Percentiles rank a stretch among this genome's conserved stretches.
These are phyloP conservation scores for Tolypocladium cylindrosporum DNA, from an alignment of 2,329 filamentous ascomycete genomes.

Conservation along the genomic window DNA sequence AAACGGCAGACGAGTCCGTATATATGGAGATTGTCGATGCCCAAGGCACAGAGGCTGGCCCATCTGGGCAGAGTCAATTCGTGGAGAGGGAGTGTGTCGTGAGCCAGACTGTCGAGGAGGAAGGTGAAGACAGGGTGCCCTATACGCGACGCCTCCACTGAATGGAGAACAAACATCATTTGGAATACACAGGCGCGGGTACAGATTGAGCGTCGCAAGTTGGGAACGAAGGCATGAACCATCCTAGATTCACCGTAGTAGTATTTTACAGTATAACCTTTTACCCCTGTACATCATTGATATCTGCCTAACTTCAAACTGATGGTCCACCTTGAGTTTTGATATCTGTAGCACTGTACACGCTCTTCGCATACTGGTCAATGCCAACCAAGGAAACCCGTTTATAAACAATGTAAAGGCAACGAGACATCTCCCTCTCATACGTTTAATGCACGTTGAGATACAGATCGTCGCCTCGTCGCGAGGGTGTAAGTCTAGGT, in stretches of 20 bases:
- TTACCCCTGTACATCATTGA: slow-evolving; percentile 1
- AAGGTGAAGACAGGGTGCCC: slow-evolving; percentile 8
- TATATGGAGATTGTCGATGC: slow-evolving; percentile 18
- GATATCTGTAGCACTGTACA: background rate
- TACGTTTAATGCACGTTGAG: slow-evolving; percentile 38
- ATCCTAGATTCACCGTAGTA: slow-evolving; percentile 11
- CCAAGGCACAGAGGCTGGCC: slow-evolving; percentile 4
- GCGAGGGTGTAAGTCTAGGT: slow-evolving; percentile 55
- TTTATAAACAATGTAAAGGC: background rate
- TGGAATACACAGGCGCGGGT: too few species aligned
- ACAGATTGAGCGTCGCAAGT: background rate
- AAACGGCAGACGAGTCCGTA: slow-evolving; percentile 13
- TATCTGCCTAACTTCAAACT: background rate
- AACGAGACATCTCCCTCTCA: background rate
- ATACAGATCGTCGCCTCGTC: slow-evolving; percentile 56
- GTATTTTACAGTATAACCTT: slow-evolving; percentile 12
- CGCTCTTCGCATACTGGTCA: background rate
- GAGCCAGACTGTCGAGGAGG: slow-evolving; percentile 26
- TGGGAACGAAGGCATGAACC: background rate
- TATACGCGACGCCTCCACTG: background rate
- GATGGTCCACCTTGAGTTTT: background rate
- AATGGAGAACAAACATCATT: background rate
- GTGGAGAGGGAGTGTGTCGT: slow-evolving; percentile 25
- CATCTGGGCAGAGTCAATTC: slow-evolving; percentile 8
- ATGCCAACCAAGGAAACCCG: background rate